Evolutionary conservation across 2,329 filamentous ascomycete species (phyloP).

Genomic region (Clonostachys rhizophaga): DNA sequence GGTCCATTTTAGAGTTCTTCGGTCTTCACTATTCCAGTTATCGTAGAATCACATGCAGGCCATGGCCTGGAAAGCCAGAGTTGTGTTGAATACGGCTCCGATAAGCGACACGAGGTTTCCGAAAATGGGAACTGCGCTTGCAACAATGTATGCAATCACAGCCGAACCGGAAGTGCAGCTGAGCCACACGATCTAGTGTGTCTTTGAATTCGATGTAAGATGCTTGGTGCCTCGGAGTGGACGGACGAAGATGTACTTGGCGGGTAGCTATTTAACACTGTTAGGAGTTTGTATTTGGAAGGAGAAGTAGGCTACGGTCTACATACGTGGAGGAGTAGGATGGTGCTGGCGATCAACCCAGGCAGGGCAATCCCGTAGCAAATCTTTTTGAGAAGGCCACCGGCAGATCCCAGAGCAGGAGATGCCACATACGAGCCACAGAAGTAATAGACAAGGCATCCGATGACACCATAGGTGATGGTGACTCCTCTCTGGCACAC

Average conservation of each 20-base stretch:
- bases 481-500: slow-evolving; percentile 17
- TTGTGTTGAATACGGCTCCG: slow-evolving; percentile 16
- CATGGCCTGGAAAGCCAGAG: slow-evolving; percentile 16
- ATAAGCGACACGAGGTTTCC: slow-evolving; percentile 4
- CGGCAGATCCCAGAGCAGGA: slow-evolving; percentile 39
- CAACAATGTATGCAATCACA: slow-evolving; percentile 3
- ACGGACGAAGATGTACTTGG: slow-evolving; percentile 58
- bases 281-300: slow-evolving; percentile 16
- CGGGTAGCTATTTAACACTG: slow-evolving; percentile 11
- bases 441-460: slow-evolving; percentile 35
- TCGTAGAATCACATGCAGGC: slow-evolving; percentile 37
- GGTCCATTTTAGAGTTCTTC: too few species aligned
- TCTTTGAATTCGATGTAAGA: slow-evolving; percentile 11
- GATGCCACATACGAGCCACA: slow-evolving; percentile 39
- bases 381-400: slow-evolving; percentile 32
- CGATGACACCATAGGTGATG: slow-evolving; percentile 22
- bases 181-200: slow-evolving; percentile 16
- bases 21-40: slow-evolving; percentile 19
- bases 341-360: slow-evolving; percentile 17
- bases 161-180: slow-evolving; percentile 1
- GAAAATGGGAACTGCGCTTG: slow-evolving; percentile 4
- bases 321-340: slow-evolving; percentile 4
- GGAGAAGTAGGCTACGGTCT: slow-evolving; percentile 25
- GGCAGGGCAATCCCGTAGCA: slow-evolving; percentile 32
- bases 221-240: slow-evolving; percentile 14